Percentiles rank a stretch among this genome's conserved stretches.
phyloP scores from a whole-genome alignment of 306 rosid genomes.

The Rosa rugosa region DNA sequence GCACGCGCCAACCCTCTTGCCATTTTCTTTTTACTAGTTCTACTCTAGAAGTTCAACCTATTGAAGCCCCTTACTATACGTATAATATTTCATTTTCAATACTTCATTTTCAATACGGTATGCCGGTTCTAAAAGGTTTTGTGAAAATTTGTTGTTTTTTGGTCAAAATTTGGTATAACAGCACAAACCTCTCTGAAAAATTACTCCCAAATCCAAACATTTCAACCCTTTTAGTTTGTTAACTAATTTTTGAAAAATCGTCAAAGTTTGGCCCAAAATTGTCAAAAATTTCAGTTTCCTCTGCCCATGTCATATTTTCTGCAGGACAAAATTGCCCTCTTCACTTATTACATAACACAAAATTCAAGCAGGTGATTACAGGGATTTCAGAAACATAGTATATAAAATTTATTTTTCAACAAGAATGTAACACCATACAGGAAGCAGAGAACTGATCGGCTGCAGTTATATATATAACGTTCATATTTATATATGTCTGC shows the following conservation, averaged over 20 bases:
- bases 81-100: too few species aligned
- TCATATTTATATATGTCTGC: background rate
- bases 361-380: background rate
- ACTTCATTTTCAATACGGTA: too few species aligned
- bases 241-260: background rate
- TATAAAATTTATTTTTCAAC: background rate
- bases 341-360: background rate
- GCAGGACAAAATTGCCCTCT: background rate
- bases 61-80: background rate
- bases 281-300: constrained; percentile 2
- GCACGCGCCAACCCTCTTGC: background rate
- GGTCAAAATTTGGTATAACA: constrained; percentile 14
- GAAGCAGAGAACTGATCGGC: background rate
- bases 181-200: constrained; percentile 5
- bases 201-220: background rate
- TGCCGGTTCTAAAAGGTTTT: background rate
- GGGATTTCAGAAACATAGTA: background rate
- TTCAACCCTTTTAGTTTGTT: constrained; percentile 11
- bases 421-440: background rate
- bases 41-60: background rate
- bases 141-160: too few species aligned
- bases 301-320: background rate
- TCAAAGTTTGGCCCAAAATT: constrained; percentile 1
- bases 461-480: constrained; percentile 3
- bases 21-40: background rate